phyloP scores from a whole-genome alignment of 225 moss, liverwort and hornwort genomes.

The Marchantia paleacea region DNA sequence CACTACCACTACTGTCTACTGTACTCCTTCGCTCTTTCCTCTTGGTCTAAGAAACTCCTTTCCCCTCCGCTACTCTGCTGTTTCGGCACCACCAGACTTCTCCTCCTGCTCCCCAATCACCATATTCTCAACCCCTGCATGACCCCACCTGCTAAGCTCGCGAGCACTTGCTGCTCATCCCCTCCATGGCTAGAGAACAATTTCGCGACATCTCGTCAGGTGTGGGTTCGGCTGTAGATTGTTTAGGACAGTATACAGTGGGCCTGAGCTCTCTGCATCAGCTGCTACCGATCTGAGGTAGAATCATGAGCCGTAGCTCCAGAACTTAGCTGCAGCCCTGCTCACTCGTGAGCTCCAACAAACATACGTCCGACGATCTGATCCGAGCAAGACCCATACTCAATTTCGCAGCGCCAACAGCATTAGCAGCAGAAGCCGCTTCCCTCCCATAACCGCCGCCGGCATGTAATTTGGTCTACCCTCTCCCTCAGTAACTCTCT shows the following conservation, averaged over 20 bases:
- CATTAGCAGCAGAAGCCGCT: not conserved
- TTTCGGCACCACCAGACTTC: not conserved
- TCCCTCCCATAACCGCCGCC: not conserved
- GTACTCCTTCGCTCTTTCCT: not conserved
- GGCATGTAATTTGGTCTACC: not conserved
- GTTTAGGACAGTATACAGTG: not conserved
- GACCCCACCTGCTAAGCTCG: slow-evolving; percentile 5
- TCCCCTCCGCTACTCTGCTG: too few relatives aligned
- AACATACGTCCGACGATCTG: not conserved
- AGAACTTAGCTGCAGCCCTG: not conserved
- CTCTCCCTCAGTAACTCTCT: not conserved
- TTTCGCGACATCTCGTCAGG: not conserved
- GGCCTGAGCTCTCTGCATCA: not conserved
- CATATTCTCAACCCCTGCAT: not conserved
- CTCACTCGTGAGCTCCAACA: slow-evolving; percentile 12
- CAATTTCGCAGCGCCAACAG: not conserved
- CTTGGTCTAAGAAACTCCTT: not conserved
- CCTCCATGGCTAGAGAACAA: not conserved
- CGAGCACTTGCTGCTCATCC: not conserved
- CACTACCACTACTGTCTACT: not conserved
- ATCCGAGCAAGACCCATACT: slow-evolving; percentile 9
- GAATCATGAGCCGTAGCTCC: not conserved
- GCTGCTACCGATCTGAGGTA: not conserved
- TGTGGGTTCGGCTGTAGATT: not conserved
- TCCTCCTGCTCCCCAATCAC: slow-evolving; percentile 3